These are phyloP conservation scores for Exophiala lecanii-corni DNA, from an alignment of 2,329 filamentous ascomycete species.

Conservation along the genomic window DNA sequence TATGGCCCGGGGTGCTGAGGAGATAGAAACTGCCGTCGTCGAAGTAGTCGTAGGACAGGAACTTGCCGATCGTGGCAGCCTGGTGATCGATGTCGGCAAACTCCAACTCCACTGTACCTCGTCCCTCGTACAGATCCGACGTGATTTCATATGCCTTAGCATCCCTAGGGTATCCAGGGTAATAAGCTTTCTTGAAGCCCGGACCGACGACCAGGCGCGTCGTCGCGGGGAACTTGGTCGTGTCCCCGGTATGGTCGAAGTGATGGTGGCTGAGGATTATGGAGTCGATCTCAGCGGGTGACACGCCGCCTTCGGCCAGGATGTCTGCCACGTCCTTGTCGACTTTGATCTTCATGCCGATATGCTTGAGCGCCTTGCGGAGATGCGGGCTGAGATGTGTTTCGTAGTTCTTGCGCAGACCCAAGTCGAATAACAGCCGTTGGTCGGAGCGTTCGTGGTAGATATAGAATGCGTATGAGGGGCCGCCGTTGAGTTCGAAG, in stretches of 20 bases:
- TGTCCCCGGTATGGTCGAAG: constrained; percentile 48
- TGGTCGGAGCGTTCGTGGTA: constrained; percentile 34
- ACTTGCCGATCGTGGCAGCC: constrained; percentile 23
- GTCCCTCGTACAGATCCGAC: constrained; percentile 32
- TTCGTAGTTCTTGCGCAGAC: constrained; percentile 26
- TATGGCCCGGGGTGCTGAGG: constrained; percentile 38
- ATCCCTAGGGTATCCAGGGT: constrained; percentile 46
- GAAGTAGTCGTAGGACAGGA: constrained; percentile 46
- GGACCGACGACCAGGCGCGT: constrained; percentile 51
- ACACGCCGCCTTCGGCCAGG: constrained; percentile 13
- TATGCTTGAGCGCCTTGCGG: constrained; percentile 3
- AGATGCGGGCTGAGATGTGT: constrained; percentile 9
- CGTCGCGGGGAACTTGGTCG: constrained; percentile 41
- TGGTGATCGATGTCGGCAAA: constrained; percentile 31
- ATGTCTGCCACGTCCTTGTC: constrained; percentile 19
- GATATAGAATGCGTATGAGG: constrained; percentile 39
- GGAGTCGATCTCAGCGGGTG: constrained; percentile 10
- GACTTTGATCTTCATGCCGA: constrained; percentile 6
- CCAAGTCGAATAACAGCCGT: constrained; percentile 34
- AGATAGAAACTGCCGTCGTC: constrained; percentile 55
- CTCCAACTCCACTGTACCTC: constrained; percentile 28
- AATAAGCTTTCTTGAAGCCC: constrained; percentile 44
- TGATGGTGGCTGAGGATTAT: constrained; percentile 28
- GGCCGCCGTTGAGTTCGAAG: neutral
- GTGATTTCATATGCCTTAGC: constrained; percentile 33